phyloP scores from a whole-genome alignment of 176 grass and related monocot species.

The Aegilops tauschii region DNA sequence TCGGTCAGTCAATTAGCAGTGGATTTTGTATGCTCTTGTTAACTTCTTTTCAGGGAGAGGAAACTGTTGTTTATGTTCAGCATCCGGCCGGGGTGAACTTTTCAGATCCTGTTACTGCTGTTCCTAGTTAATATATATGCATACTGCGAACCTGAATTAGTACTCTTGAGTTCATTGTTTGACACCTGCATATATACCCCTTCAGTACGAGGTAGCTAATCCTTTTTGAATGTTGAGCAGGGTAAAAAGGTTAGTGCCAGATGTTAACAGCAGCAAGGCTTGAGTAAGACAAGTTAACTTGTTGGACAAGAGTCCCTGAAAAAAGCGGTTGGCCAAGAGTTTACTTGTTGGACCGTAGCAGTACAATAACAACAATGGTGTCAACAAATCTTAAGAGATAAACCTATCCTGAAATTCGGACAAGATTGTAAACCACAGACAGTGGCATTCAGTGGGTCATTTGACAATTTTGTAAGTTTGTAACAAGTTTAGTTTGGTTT shows the following conservation, averaged over 20 bases:
- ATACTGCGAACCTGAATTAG: not conserved
- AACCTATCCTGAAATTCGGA: no score
- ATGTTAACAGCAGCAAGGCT: not conserved
- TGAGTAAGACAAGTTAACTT: not conserved
- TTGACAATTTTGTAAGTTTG: no score
- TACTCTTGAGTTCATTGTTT: not conserved
- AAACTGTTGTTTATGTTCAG: constrained; percentile 25
- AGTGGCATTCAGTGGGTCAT: no score
- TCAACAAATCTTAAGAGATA: no score
- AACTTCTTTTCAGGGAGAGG: constrained; percentile 55
- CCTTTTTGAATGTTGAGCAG: not conserved
- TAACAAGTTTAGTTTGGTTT: no score
- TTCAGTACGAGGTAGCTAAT: constrained; percentile 26
- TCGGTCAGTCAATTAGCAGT: constrained; percentile 37
- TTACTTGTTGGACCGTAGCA: no score
- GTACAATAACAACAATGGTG: no score
- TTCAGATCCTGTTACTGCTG: constrained; percentile 5
- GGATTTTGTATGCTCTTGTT: constrained; percentile 23
- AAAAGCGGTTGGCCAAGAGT: no score
- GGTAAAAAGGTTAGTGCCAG: not conserved
- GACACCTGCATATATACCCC: not conserved
- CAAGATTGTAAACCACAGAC: no score
- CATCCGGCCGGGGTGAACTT: not conserved
- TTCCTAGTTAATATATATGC: not conserved
- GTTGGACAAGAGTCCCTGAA: no score